Conservation (phyloP, 2,329 filamentous ascomycete genomes). For the Furcasterigmium sp. region DNA sequence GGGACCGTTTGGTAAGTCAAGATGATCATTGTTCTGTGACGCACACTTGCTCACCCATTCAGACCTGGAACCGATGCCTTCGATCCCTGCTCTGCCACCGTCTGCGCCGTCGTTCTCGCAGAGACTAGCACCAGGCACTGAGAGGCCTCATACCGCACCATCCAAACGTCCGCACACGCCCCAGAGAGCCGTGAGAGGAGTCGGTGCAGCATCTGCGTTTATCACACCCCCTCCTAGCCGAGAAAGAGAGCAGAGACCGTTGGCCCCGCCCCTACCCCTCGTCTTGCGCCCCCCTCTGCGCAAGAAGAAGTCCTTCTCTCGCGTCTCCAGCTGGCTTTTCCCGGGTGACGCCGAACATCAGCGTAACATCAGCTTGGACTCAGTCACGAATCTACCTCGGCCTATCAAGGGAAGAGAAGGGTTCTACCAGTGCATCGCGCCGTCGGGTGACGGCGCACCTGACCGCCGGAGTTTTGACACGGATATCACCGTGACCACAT, state of each 20-base stretch:
- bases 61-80: conserved; percentile 48
- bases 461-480: conserved; percentile 38
- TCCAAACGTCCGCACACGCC: conserved; percentile 26
- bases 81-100: conserved; percentile 52
- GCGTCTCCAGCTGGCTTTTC: conserved; percentile 56
- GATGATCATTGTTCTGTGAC: background rate
- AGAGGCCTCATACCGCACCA: conserved; percentile 27
- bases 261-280: conserved; percentile 53
- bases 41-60: conserved; percentile 8
- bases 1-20: conserved; percentile 12
- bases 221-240: conserved; percentile 19
- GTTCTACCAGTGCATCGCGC: conserved; percentile 53
- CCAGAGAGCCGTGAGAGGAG: conserved; percentile 20
- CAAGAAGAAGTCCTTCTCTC: conserved; percentile 63
- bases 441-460: conserved; percentile 19
- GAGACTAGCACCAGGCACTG: conserved; percentile 39
- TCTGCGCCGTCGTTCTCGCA: conserved; percentile 53
- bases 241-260: conserved; percentile 27
- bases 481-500: conserved; percentile 43
- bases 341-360: conserved; percentile 21
- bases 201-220: conserved; percentile 24
- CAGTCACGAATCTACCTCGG: conserved; percentile 49
- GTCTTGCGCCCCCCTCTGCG: conserved; percentile 54
- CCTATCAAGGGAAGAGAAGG: conserved; percentile 47
- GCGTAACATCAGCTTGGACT: conserved; percentile 38